Evolutionary conservation across 148 eudicot species (phyloP).

Genomic region (Silene latifolia): DNA sequence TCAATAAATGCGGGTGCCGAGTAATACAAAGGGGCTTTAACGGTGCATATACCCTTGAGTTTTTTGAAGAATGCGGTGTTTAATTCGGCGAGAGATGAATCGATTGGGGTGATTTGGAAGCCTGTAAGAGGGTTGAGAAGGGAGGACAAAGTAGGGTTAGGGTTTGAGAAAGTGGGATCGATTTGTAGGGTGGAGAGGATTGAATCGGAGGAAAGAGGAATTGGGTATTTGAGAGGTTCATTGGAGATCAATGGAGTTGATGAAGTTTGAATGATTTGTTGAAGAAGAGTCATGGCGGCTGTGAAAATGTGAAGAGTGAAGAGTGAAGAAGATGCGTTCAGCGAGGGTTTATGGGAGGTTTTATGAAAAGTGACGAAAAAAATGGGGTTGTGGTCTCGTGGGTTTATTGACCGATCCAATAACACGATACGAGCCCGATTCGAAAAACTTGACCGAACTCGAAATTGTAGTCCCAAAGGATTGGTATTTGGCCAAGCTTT

Average conservation of each 20-base stretch:
- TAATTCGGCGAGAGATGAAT: conserved; percentile 27
- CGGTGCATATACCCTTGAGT: conserved; percentile 3
- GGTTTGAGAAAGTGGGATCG: conserved; percentile 24
- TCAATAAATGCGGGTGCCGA: conserved; percentile 28
- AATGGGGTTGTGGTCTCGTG: no score
- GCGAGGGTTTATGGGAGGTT: neutral
- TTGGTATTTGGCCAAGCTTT: no score
- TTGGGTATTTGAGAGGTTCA: conserved; percentile 40
- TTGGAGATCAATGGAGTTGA: conserved; percentile 20
- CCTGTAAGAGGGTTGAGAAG: conserved; percentile 49
- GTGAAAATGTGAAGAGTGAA: neutral
- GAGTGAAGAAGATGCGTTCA: neutral
- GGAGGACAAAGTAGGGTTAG: conserved; percentile 21
- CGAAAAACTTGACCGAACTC: no score
- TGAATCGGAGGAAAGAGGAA: conserved; percentile 41
- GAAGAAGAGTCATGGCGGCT: conserved; percentile 59
- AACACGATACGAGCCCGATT: no score
- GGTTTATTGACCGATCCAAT: no score
- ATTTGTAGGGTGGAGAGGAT: conserved; percentile 42
- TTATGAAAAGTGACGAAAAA: no score
- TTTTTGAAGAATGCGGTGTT: conserved; percentile 19
- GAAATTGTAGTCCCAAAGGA: no score
- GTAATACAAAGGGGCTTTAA: neutral
- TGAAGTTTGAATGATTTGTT: conserved; percentile 49
- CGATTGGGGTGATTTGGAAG: conserved; percentile 44